Percentiles rank a stretch among this genome's conserved stretches.
These are phyloP conservation scores for Corymbia citriodora DNA, from an alignment of 441 rosid species.

Conservation along the genomic window DNA sequence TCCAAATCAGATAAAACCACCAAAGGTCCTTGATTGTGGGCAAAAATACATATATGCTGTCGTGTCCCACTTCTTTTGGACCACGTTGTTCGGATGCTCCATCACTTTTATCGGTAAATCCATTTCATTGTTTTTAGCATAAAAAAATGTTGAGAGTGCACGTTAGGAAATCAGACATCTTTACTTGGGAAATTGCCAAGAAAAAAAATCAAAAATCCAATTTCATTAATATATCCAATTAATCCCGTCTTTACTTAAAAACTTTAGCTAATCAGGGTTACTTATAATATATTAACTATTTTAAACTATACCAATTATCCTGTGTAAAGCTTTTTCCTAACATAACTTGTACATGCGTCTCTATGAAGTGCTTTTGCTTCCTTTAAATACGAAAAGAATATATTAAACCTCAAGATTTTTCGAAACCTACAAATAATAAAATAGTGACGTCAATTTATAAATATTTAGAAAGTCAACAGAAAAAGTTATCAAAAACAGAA, in stretches of 20 bases:
- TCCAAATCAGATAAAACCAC: neutral
- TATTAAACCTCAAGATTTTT: neutral
- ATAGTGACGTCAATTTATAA: neutral
- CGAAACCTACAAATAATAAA: neutral
- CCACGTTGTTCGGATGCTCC: neutral
- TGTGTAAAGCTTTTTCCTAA: too few species aligned
- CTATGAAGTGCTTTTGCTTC: neutral
- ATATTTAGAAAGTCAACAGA: neutral
- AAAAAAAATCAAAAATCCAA: accelerated
- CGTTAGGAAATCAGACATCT: neutral
- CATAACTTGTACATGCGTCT: neutral
- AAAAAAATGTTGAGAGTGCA: neutral
- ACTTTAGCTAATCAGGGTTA: too few species aligned
- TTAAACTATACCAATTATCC: too few species aligned
- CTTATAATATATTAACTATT: too few species aligned
- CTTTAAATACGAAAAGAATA: neutral
- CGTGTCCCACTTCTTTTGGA: neutral
- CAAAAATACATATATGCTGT: neutral
- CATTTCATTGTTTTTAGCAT: neutral
- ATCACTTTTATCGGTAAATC: neutral
- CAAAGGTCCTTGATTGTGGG: neutral
- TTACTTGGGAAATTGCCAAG: neutral
- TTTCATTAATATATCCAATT: too few species aligned
- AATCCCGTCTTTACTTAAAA: too few species aligned
- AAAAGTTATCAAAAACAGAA: neutral